Conservation (phyloP, 2,329 filamentous ascomycete genomes). For the Apiospora hydei region DNA sequence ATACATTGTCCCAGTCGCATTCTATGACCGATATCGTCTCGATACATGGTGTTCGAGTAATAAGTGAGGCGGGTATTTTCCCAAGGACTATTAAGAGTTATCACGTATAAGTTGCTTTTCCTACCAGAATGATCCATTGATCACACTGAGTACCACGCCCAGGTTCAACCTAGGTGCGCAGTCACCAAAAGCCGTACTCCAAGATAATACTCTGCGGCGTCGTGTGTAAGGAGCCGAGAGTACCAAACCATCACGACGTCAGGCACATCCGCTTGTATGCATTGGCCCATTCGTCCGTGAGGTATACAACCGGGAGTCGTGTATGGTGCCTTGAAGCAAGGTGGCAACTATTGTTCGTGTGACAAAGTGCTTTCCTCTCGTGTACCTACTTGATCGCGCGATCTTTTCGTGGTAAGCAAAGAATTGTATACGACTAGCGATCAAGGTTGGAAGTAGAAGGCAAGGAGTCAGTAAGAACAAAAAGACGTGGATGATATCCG, state of each 20-base stretch:
- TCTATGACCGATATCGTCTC: neutral
- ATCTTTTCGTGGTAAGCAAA: neutral
- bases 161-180: neutral
- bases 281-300: neutral
- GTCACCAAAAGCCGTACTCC: neutral
- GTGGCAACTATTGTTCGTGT: neutral
- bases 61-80: neutral
- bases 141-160: neutral
- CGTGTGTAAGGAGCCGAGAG: neutral
- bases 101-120: neutral
- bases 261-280: neutral
- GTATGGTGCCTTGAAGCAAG: neutral
- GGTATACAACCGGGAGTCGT: neutral
- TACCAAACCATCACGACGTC: neutral
- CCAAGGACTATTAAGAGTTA: neutral
- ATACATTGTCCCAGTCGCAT: neutral
- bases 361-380: neutral
- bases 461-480: neutral
- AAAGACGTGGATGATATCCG: neutral
- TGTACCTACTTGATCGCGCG: neutral
- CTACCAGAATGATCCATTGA: neutral
- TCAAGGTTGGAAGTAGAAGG: neutral
- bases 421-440: neutral
- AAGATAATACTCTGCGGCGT: neutral
- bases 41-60: neutral